Percentiles rank a stretch among this genome's conserved stretches.
phyloP scores from a whole-genome alignment of 1,284 basidiomycete genomes.

The Thelephora terrestris region DNA sequence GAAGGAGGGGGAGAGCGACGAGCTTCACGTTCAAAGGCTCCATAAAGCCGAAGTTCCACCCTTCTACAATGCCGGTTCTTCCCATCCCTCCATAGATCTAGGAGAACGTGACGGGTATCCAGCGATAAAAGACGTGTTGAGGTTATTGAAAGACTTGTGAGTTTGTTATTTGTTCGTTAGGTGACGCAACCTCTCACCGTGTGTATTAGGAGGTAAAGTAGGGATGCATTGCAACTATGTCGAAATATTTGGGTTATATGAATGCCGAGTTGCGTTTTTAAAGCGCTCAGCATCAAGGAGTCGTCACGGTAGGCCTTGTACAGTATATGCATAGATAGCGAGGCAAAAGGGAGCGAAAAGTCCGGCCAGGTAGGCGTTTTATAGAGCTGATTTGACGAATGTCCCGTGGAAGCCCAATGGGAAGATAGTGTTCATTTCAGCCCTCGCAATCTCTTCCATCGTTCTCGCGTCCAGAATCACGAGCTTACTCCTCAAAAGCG shows the following conservation, averaged over 20 bases:
- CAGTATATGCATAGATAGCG: no score
- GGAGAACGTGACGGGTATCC: neutral
- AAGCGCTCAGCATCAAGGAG: no score
- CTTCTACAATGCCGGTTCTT: neutral
- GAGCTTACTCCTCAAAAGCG: conserved; percentile 21
- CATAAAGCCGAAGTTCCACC: neutral
- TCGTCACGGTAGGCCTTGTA: no score
- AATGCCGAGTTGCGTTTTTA: no score
- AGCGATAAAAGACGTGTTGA: neutral
- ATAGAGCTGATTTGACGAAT: neutral
- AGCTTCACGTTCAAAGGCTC: neutral
- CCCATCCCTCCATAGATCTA: neutral
- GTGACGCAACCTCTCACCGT: no score
- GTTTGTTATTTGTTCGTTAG: no score
- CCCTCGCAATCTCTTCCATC: conserved; percentile 27
- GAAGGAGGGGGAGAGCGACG: neutral
- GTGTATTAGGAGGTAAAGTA: no score
- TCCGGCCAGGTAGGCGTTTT: no score
- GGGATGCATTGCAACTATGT: no score
- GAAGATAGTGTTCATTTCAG: conserved; percentile 23
- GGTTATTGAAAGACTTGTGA: neutral
- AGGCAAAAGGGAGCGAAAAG: no score
- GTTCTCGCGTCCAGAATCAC: conserved; percentile 25
- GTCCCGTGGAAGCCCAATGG: conserved; percentile 27
- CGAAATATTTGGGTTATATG: no score